Evolutionary conservation across 2,329 filamentous ascomycete genomes (phyloP).

Genomic region (Dissoconium aciculare): DNA sequence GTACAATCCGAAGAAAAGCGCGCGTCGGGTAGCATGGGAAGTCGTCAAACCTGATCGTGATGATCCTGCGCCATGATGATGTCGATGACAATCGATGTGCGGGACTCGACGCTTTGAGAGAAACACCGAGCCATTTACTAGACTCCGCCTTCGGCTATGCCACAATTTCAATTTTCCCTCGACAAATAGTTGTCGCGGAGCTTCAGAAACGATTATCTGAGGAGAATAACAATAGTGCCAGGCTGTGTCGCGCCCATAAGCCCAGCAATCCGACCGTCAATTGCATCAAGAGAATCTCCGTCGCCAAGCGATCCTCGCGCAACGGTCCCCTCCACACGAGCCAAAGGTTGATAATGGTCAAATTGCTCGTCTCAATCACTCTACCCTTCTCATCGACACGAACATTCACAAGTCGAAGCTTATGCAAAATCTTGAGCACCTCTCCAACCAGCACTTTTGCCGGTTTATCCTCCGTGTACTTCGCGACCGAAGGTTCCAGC

Average conservation of each 20-base stretch:
- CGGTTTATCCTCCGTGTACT: slow-evolving; percentile 48
- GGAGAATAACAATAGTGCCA: slow-evolving; percentile 79
- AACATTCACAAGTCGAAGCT: slow-evolving; percentile 53
- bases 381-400: slow-evolving; percentile 50
- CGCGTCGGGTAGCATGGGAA: too few relatives aligned
- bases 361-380: slow-evolving; percentile 70
- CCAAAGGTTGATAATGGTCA: slow-evolving; percentile 93
- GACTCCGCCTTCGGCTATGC: too few relatives aligned
- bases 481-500: slow-evolving; percentile 71
- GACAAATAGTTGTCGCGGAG: too few relatives aligned
- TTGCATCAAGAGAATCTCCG: slow-evolving; percentile 71
- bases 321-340: slow-evolving; percentile 87
- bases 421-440: slow-evolving; percentile 52
- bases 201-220: slow-evolving; percentile 51
- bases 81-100: too few relatives aligned
- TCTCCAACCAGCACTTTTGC: slow-evolving; percentile 49
- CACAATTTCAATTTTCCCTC: too few relatives aligned
- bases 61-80: too few relatives aligned
- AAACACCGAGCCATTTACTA: too few relatives aligned
- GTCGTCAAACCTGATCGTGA: too few relatives aligned
- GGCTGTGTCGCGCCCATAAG: slow-evolving; percentile 67
- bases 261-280: slow-evolving; percentile 61
- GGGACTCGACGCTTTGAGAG: too few relatives aligned
- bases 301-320: slow-evolving; percentile 68
- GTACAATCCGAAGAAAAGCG: too few relatives aligned